Percentiles rank a stretch among this genome's conserved stretches.
These are phyloP conservation scores for Asterophora parasitica DNA, from an alignment of 768 basidiomycete genomes.

Conservation along the genomic window DNA sequence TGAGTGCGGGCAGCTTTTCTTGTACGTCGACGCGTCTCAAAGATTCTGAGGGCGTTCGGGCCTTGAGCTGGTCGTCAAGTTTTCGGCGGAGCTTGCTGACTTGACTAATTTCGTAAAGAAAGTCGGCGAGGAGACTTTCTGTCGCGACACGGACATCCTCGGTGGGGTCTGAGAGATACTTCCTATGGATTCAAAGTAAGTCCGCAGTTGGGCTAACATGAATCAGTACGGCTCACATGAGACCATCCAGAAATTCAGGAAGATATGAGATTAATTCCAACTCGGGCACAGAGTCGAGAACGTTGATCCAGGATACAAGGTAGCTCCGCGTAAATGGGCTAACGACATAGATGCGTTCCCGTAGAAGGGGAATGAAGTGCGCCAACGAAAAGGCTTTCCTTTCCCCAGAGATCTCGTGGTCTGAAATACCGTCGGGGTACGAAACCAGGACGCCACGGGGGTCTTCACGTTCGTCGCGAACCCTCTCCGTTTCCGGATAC, in stretches of 20 bases:
- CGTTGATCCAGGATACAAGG: conserved; percentile 95
- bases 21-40: conserved; percentile 37
- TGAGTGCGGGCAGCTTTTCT: conserved; percentile 57
- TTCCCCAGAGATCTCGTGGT: conserved; percentile 35
- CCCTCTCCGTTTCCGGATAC: conserved; percentile 73
- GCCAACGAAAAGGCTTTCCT: conserved; percentile 90
- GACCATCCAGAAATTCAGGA: conserved; percentile 90
- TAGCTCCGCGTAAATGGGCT: conserved; percentile 95
- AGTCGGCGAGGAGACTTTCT: conserved; percentile 83
- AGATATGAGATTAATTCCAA: conserved; percentile 92
- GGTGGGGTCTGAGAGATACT: conserved; percentile 93
- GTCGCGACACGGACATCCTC: conserved; percentile 91
- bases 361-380: conserved; percentile 89
- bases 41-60: conserved; percentile 38
- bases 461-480: conserved; percentile 54
- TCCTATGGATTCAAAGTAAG: conserved; percentile 40
- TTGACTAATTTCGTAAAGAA: conserved; percentile 86
- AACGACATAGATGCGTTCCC: conserved; percentile 91
- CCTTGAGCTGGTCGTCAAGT: conserved; percentile 49
- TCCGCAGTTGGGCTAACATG: conserved; percentile 5
- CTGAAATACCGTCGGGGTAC: conserved; percentile 47
- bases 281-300: conserved; percentile 94
- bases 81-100: conserved; percentile 72
- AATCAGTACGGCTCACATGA: conserved; percentile 60
- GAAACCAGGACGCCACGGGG: conserved; percentile 60